Conservation (phyloP, 805 yeast species). For the Metschnikowia peoriensis region DNA sequence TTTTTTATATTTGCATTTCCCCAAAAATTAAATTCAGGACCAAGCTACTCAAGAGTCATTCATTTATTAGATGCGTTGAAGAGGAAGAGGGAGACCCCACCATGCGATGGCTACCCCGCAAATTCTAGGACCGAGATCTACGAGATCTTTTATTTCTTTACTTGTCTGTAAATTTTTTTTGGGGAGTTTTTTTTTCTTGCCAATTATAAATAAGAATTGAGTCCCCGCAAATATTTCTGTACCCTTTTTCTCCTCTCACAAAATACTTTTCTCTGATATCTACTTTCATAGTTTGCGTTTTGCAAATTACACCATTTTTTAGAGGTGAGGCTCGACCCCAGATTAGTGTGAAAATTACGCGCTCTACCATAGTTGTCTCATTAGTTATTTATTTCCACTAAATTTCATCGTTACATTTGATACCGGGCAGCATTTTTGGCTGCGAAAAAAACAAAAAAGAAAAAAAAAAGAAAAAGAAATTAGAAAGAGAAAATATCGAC, state of each 20-base stretch:
- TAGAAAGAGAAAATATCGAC: too few species aligned
- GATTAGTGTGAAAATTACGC: neutral
- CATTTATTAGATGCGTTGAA: slow-evolving; percentile 5
- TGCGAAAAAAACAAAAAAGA: neutral
- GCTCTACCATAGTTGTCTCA: neutral
- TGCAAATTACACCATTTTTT: neutral
- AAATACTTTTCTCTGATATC: neutral
- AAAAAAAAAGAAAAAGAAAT: neutral
- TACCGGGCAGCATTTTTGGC: neutral
- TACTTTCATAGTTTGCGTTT: neutral
- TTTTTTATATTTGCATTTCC: neutral
- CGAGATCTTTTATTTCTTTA: neutral
- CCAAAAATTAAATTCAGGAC: neutral
- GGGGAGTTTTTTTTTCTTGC: neutral
- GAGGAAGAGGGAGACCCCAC: slow-evolving; percentile 1
- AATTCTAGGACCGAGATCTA: neutral
- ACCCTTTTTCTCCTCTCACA: neutral
- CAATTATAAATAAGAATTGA: too few species aligned
- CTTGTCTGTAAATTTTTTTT: too few species aligned
- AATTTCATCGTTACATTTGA: neutral
- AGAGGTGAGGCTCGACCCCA: neutral
- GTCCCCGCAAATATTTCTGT: neutral
- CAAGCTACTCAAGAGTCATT: slow-evolving; percentile 4
- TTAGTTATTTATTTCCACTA: neutral
- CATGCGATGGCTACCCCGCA: slow-evolving; percentile 9